Conservation (phyloP, 2,329 filamentous ascomycete species). For the Mycosphaerella arachidis region DNA sequence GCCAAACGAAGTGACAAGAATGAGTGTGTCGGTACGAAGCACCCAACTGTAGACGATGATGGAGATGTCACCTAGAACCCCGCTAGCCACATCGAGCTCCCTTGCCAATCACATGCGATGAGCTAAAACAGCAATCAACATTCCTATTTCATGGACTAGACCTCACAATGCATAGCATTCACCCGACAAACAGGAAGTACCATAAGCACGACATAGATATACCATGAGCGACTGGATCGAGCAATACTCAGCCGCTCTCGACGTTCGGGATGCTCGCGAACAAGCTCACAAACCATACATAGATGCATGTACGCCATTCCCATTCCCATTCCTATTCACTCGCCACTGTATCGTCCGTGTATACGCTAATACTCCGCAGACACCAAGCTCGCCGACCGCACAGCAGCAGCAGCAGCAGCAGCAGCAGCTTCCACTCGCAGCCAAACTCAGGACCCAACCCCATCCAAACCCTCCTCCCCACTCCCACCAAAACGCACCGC, state of each 20-base stretch:
- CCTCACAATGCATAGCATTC: not conserved
- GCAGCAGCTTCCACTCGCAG: conserved; percentile 7
- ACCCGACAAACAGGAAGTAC: not conserved
- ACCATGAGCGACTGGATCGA: conserved; percentile 69
- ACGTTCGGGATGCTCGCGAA: conserved; percentile 66
- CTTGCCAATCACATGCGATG: not conserved
- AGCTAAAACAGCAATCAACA: not conserved
- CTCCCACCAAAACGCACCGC: conserved; percentile 42
- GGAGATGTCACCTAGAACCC: not conserved
- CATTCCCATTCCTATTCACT: not conserved
- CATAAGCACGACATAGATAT: conserved; percentile 1
- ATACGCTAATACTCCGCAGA: conserved; percentile 28
- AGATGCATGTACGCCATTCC: conserved; percentile 63
- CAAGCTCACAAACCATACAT: conserved; percentile 64
- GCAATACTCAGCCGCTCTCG: conserved; percentile 72
- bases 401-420: conserved; percentile 27
- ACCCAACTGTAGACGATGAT: not conserved
- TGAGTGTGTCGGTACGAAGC: not conserved
- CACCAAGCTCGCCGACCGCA: conserved; percentile 45
- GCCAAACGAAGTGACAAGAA: not conserved
- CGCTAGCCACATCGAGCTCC: not conserved
- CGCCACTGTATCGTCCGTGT: too few species aligned
- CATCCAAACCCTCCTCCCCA: conserved; percentile 46
- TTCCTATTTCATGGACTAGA: not conserved
- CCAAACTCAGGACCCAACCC: conserved; percentile 7